Evolutionary conservation across 257 asterid genomes (phyloP), one percentile per base, ranked within the genome.

Genomic region (Hygrophila difformis): DNA sequence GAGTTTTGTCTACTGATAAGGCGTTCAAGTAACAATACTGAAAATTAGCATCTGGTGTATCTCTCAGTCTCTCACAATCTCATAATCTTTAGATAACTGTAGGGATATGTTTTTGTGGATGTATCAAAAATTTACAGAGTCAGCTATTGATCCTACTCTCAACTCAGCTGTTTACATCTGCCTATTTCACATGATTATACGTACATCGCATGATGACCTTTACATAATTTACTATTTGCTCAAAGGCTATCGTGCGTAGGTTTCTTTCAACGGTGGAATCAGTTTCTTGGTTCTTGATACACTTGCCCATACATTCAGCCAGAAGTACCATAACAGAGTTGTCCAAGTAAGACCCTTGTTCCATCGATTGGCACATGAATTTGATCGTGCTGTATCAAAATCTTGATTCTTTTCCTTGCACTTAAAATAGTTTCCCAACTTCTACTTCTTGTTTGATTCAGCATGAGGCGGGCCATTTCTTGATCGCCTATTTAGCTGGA

Each of bases 381-480:
- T 22, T 16, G 24, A 18, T 31, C n/a, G n/a, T 21, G 8, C 11
- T 4, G 18, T 18, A 12, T 18, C 29, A 24, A 24, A 3, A 24
- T 24, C 29, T n/a, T n/a, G n/a, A n/a, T n/a, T 26, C 7, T 26
- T 33, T 33, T 10, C 8, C 3, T 33, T 6, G 12, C 12, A 33
- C 12, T 33, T 5, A 1, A 33, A 6, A 4, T 12, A 5, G 6
- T 33, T 10, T 9, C 12, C 0, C 12, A 10, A 26, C 31, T 26
- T 8, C 59, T 42, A 6, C 51, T 47, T 26, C 52, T 39, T 51
- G 18, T 68, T 21, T 62, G 57, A 33, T 51, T 39, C 61, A 89
- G 98, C 98, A 89, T 59, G 98, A 89, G 71, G 94, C 98, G 22
- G 98, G 98, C 49, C 98, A 89, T 77, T 85, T 89, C 82, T 70